These are phyloP conservation scores for Rutidosis leptorrhynchoides DNA, from an alignment of 129 eudicot species.

Conservation along the genomic window DNA sequence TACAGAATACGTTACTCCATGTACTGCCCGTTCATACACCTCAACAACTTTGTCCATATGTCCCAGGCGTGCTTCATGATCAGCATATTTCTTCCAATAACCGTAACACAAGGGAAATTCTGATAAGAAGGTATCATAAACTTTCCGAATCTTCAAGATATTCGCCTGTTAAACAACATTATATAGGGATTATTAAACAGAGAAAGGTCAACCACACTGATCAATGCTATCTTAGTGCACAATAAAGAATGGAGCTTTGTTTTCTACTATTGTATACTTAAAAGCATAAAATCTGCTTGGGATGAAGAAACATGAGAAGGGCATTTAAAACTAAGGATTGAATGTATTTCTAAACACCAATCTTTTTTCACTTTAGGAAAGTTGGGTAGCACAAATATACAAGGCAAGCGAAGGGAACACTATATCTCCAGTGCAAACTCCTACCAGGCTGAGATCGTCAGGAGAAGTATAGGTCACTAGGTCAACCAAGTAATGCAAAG, in stretches of 20 bases:
- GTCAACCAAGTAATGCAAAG: background rate
- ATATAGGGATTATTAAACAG: background rate
- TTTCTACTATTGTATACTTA: conserved; percentile 2
- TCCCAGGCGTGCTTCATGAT: conserved; percentile 90
- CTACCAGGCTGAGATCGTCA: background rate
- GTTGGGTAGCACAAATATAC: background rate
- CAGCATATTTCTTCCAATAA: conserved; percentile 99
- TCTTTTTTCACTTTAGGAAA: background rate
- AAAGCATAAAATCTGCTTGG: conserved; percentile 18
- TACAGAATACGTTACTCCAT: conserved; percentile 99
- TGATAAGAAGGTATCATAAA: conserved; percentile 83
- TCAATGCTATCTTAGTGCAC: background rate
- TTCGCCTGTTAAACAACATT: conserved; percentile 45
- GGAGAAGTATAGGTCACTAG: background rate
- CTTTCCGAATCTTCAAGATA: conserved; percentile 67
- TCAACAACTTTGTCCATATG: conserved; percentile 88
- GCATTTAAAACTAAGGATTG: background rate
- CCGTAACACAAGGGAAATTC: conserved; percentile 98
- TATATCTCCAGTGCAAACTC: background rate
- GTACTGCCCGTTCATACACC: conserved; percentile 91
- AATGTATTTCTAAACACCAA: background rate
- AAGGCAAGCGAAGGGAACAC: background rate
- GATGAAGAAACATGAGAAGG: conserved; percentile 6
- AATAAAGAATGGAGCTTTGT: background rate
- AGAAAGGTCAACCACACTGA: conserved; percentile 7